phyloP scores from a whole-genome alignment of 1,284 basidiomycete species.

The Heliocybe sulcata region DNA sequence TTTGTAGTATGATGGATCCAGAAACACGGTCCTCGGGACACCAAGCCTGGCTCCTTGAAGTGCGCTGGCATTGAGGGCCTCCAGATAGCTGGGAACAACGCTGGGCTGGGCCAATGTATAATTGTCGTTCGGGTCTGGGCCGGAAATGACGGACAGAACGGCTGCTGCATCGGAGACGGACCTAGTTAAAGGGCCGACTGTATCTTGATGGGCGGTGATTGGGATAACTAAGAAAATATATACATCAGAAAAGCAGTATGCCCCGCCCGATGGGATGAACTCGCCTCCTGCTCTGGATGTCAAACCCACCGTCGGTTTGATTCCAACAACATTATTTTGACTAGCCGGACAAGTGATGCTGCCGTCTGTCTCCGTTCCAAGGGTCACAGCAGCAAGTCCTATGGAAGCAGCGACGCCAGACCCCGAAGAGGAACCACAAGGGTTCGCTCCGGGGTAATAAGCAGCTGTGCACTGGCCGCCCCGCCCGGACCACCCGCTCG shows the following conservation, averaged over 20 bases:
- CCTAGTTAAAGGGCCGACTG: conserved; percentile 40
- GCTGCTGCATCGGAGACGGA: conserved; percentile 37
- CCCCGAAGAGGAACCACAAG: conserved; percentile 23
- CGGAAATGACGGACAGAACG: conserved; percentile 35
- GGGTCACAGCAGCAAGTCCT: conserved; percentile 21
- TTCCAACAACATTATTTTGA: conserved; percentile 48
- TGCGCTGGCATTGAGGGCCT: conserved; percentile 26
- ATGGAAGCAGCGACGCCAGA: conserved; percentile 24
- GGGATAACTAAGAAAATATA: conserved; percentile 46
- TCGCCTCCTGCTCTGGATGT: conserved; percentile 52
- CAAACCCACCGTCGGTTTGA: conserved; percentile 56
- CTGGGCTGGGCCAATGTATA: conserved; percentile 33
- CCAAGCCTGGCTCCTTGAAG: conserved; percentile 33
- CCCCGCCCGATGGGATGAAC: too few relatives aligned
- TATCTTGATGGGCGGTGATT: conserved; percentile 42
- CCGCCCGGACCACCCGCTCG: conserved; percentile 21
- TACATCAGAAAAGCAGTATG: conserved; percentile 63
- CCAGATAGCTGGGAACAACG: conserved; percentile 29
- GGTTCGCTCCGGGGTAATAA: conserved; percentile 29
- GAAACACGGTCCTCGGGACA: conserved; percentile 30
- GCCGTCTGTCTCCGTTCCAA: conserved; percentile 24
- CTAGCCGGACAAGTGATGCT: conserved; percentile 30
- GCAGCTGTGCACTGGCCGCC: conserved; percentile 29
- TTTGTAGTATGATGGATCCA: conserved; percentile 32
- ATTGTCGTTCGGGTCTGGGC: conserved; percentile 36